These are phyloP conservation scores for Cylindrotheca closterium DNA, from an alignment of 108 stramenopile species.

Conservation along the genomic window DNA sequence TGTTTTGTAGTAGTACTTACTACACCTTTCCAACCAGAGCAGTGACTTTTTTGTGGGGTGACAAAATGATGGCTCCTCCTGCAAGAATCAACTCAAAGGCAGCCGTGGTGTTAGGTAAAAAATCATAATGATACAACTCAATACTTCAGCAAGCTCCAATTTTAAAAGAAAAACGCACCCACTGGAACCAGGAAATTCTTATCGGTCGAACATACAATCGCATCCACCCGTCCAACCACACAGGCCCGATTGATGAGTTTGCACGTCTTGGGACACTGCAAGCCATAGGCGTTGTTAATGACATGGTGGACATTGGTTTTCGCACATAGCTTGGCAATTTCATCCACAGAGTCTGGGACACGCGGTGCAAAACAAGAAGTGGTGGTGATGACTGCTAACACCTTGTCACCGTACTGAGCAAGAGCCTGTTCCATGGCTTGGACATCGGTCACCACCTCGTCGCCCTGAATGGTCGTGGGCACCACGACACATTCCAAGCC, in stretches of 20 bases:
- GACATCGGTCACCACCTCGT: conserved; percentile 90
- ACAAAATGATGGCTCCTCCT: conserved; percentile 88
- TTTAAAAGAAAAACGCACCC: conserved; percentile 32
- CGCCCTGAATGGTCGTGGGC: conserved; percentile 67
- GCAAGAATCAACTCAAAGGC: background rate
- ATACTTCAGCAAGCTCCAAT: background rate
- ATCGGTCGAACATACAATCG: conserved; percentile 96
- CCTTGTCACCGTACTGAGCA: conserved; percentile 36
- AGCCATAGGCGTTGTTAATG: conserved; percentile 99
- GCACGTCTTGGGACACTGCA: conserved; percentile 83
- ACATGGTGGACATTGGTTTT: conserved; percentile 78
- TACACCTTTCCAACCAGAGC: conserved; percentile 87
- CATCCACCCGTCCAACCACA: conserved; percentile 93
- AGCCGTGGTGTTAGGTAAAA: background rate
- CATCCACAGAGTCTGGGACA: conserved; percentile 91
- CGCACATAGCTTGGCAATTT: conserved; percentile 81
- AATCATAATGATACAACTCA: background rate
- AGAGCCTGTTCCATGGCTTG: conserved; percentile 73
- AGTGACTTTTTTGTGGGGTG: conserved; percentile 72
- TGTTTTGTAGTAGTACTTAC: background rate
- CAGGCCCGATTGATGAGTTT: conserved; percentile 85
- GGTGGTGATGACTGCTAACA: conserved; percentile 92
- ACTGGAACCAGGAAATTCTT: conserved; percentile 99
- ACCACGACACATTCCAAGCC: conserved; percentile 91
- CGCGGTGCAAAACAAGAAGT: conserved; percentile 99